A percentile compares a stretch with the other conserved stretches of the same genome.
Evolutionary conservation across 2,329 filamentous ascomycete genomes (phyloP).

Genomic region (Setomelanomma holmii): DNA sequence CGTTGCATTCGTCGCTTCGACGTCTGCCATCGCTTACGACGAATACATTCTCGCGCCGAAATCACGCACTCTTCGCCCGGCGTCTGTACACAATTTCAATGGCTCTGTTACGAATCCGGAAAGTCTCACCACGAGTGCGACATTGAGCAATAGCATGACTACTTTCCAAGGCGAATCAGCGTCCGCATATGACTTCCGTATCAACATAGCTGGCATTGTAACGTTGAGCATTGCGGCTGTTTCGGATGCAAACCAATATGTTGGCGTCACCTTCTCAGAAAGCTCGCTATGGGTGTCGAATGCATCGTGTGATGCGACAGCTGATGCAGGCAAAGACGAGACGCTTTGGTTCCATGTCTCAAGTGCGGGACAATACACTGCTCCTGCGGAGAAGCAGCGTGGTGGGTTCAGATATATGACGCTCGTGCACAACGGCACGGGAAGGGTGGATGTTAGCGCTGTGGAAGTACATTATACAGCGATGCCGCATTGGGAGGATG

Average conservation of each 20-base stretch:
- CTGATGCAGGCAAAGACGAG: slow-evolving; percentile 56
- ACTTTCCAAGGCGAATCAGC: slow-evolving; percentile 47
- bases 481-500: slow-evolving; percentile 51
- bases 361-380: slow-evolving; percentile 51
- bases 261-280: slow-evolving; percentile 54
- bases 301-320: slow-evolving; percentile 55
- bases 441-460: slow-evolving; percentile 46
- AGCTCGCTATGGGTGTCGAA: slow-evolving; percentile 58
- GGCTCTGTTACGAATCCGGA: slow-evolving; percentile 49
- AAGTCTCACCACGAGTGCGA: slow-evolving; percentile 29
- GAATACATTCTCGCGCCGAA: slow-evolving; percentile 52
- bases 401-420: slow-evolving; percentile 58
- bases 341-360: slow-evolving; percentile 57
- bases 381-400: slow-evolving; percentile 51
- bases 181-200: slow-evolving; percentile 52
- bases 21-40: slow-evolving; percentile 37
- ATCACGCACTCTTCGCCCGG: slow-evolving; percentile 39
- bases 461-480: slow-evolving; percentile 55
- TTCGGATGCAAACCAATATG: slow-evolving; percentile 46
- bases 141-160: slow-evolving; percentile 36
- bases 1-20: slow-evolving; percentile 1
- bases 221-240: slow-evolving; percentile 44
- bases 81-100: slow-evolving; percentile 49
- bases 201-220: slow-evolving; percentile 53
- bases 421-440: slow-evolving; percentile 53